Conservation (phyloP, 2,329 filamentous ascomycete species). For the Hirsutella thompsonii region DNA sequence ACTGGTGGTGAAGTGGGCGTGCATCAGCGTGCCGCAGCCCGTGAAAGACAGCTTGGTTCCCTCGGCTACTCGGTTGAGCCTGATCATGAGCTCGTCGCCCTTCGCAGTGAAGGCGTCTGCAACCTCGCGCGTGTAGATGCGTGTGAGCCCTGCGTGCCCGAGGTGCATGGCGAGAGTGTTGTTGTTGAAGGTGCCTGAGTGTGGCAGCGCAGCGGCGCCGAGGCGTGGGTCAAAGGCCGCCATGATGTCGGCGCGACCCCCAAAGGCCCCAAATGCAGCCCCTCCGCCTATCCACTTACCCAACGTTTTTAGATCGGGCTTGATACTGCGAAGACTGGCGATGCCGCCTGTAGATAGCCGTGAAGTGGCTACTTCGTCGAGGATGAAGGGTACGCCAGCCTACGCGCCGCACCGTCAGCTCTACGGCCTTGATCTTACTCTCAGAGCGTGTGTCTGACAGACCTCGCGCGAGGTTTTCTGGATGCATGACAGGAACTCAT, state of each 20-base stretch:
- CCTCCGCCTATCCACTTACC: constrained; percentile 58
- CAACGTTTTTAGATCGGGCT: constrained; percentile 49
- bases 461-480: constrained; percentile 30
- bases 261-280: constrained; percentile 54
- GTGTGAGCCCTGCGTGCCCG: constrained; percentile 27
- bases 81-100: constrained; percentile 16
- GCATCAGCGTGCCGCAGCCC: constrained; percentile 22
- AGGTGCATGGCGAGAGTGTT: constrained; percentile 47
- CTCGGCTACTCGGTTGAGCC: constrained; percentile 16
- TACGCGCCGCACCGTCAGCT: constrained; percentile 7
- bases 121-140: constrained; percentile 20
- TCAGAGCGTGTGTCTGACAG: not conserved
- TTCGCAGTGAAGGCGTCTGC: constrained; percentile 16
- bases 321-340: constrained; percentile 25
- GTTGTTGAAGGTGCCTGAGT: constrained; percentile 58
- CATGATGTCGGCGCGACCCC: constrained; percentile 48
- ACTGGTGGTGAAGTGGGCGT: constrained; percentile 23
- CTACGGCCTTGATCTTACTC: not conserved
- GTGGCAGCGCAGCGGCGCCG: constrained; percentile 23
- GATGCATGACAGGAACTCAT: constrained; percentile 38
- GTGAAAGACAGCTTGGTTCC: constrained; percentile 25
- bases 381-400: constrained; percentile 45
- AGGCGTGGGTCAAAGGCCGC: constrained; percentile 37
- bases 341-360: constrained; percentile 39
- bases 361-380: constrained; percentile 63